Conservation (phyloP, 1,284 basidiomycete genomes). For the Austroboletus niveus region DNA sequence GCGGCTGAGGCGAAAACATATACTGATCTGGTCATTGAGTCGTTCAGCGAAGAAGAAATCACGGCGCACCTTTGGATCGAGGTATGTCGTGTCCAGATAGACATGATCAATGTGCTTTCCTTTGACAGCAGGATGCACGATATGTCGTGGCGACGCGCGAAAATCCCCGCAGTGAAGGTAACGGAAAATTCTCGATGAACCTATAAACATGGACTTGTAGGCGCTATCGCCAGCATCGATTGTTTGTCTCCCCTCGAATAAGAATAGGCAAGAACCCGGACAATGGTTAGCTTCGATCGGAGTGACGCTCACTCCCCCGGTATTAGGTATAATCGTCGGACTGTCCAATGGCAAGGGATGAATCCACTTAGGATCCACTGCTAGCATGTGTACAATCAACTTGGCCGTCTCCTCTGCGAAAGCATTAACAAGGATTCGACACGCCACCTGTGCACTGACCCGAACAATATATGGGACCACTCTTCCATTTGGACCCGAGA, state of each 20-base stretch:
- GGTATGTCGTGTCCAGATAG: conserved; percentile 96
- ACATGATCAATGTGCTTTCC: conserved; percentile 82
- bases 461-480: conserved; percentile 94
- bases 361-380: conserved; percentile 86
- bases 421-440: background rate
- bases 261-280: conserved; percentile 91
- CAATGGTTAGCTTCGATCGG: conserved; percentile 98
- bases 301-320: conserved; percentile 86
- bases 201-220: conserved; percentile 70
- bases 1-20: conserved; percentile 91
- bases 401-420: conserved; percentile 71
- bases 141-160: conserved; percentile 81
- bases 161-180: conserved; percentile 98
- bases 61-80: conserved; percentile 74
- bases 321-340: conserved; percentile 74
- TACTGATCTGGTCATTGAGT: conserved; percentile 50
- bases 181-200: conserved; percentile 69
- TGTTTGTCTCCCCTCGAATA: conserved; percentile 92
- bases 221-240: conserved; percentile 80
- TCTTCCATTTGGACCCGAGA: conserved; percentile 82
- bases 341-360: conserved; percentile 81
- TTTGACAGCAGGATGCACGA: conserved; percentile 77
- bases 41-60: background rate
- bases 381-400: conserved; percentile 85
- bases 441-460: conserved; percentile 24